Base-by-base conservation (phyloP, 345 rosid species). In the Syzygium grande region DNA sequence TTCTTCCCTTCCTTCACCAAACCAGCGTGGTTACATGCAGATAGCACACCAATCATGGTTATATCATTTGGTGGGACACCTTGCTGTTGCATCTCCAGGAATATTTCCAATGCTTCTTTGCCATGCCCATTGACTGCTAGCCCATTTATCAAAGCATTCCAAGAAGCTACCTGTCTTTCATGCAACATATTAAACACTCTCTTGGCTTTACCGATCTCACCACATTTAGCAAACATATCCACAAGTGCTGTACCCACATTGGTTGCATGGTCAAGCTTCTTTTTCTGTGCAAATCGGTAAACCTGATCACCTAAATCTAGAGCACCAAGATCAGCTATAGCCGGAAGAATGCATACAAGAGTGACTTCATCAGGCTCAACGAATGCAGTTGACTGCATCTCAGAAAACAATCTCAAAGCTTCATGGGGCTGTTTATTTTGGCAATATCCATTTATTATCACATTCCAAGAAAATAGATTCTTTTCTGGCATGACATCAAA, bases 21-120 rank as follows among this genome's bases (percentile, higher is more conserved):
- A 84, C 99, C 99, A 8, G 94, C 94, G 80, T 96, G 99, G 91
- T 92, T 94, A 88, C 99, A 95, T 59, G 99, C 99, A 41, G 96
- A 93, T 61, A 96, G 90, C 84, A 93, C 94, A 7, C 93, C 95
- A 0, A 95, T 88, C 95, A 96, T 88, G 86, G 97, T 94, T 77
- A 94, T 87, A 49, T 93, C 95, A 90, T 95, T 94, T 17, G 97
- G 96, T 88, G 89, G 90, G 52, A 87, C 55, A 90, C 94, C 96
- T 89, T 85, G 84, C 52, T 11, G 85, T 85, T 89, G 89, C 98
- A 95, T 97, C 85, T 90, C 88, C 49, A 83, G 29, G 86, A 94
- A 93, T 22, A 90, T 87, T 73, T 91, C 88, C 87, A 95, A 79
- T 65, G 99, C 99, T 89, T 91, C 93, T 59, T 63, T 85, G 83